Conservation (phyloP, 306 rosid genomes). For the Malus sylvestris region DNA sequence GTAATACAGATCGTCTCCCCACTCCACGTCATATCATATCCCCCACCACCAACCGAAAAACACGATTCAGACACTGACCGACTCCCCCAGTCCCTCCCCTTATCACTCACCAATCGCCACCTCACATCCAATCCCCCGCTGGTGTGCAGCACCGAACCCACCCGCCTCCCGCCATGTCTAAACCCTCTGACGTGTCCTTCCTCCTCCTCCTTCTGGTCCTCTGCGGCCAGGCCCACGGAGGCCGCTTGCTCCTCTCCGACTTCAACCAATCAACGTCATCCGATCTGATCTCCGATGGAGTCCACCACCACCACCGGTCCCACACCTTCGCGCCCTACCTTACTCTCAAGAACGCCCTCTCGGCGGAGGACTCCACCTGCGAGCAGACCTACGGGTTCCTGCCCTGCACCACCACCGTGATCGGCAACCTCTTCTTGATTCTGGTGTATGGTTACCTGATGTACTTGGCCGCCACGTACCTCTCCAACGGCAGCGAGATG, state of each 20-base stretch:
- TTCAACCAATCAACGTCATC: not conserved
- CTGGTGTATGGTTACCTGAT: constrained; percentile 61
- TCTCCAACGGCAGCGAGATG: constrained; percentile 76
- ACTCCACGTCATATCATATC: no score
- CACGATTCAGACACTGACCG: not conserved
- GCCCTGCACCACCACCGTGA: constrained; percentile 53
- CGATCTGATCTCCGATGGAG: constrained; percentile 62
- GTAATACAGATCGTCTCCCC: not conserved
- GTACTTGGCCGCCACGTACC: constrained; percentile 64
- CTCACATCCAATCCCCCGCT: not conserved
- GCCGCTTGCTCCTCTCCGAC: constrained; percentile 16
- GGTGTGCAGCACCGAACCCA: not conserved
- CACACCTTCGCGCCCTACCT: not conserved
- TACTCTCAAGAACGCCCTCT: constrained; percentile 7
- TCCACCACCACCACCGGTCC: not conserved
- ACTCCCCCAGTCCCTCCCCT: no score
- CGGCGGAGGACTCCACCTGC: constrained; percentile 40
- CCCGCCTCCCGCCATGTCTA: constrained; percentile 8
- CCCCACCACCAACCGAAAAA: not conserved
- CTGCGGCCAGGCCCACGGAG: constrained; percentile 31
- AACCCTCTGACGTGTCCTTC: not conserved
- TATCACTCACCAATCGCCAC: not conserved
- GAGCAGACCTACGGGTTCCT: constrained; percentile 82
- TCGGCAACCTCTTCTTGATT: constrained; percentile 64
- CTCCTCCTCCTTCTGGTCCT: constrained; percentile 32